These are phyloP conservation scores for Cardamine resedifolia DNA, from an alignment of 345 rosid species.

Conservation along the genomic window DNA sequence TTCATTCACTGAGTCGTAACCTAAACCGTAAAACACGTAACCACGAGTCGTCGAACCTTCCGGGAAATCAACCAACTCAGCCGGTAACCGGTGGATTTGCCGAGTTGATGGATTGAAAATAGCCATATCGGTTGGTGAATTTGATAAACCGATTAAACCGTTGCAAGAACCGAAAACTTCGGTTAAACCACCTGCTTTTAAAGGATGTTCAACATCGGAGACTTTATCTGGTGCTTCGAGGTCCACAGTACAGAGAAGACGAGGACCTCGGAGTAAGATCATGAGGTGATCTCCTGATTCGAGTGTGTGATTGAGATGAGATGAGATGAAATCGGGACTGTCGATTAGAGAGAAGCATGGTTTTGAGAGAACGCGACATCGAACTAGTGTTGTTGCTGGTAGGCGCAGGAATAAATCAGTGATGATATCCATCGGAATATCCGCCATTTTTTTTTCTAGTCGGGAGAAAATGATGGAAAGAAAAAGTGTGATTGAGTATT, in stretches of 20 bases:
- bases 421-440: conserved; percentile 48
- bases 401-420: conserved; percentile 47
- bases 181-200: conserved; percentile 43
- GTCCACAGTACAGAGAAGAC: conserved; percentile 38
- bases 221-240: conserved; percentile 37
- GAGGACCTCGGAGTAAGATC: conserved; percentile 41
- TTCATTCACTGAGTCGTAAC: conserved; percentile 44
- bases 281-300: conserved; percentile 30
- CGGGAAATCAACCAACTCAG: conserved; percentile 24
- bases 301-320: conserved; percentile 45
- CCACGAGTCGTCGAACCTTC: conserved; percentile 29
- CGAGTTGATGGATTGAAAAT: conserved; percentile 47
- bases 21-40: conserved; percentile 48
- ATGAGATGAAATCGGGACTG: conserved; percentile 46
- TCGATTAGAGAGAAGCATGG: conserved; percentile 45
- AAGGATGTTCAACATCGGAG: conserved; percentile 44
- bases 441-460: conserved; percentile 23
- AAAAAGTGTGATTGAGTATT: not conserved
- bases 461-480: conserved; percentile 1
- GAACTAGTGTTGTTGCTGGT: conserved; percentile 42
- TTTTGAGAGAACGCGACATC: conserved; percentile 45
- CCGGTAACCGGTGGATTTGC: conserved; percentile 42
- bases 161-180: conserved; percentile 55
- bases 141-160: conserved; percentile 50
- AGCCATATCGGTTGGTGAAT: conserved; percentile 49